These are phyloP conservation scores for Ambrosia trifida DNA, from an alignment of 129 eudicot genomes.

Conservation along the genomic window DNA sequence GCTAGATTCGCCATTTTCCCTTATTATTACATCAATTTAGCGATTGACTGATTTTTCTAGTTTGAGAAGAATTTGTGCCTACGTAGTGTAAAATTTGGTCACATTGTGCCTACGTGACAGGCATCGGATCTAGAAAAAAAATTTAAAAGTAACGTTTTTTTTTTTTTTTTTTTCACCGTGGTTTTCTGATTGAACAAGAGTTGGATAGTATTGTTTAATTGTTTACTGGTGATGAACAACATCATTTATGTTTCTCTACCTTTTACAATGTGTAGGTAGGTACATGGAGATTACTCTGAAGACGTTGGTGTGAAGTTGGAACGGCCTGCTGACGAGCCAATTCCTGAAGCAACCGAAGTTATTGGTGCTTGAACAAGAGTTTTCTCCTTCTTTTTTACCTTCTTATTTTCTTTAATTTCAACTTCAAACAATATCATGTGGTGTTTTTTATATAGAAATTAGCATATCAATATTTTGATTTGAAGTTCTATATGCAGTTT, in stretches of 20 bases:
- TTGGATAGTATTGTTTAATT: background rate
- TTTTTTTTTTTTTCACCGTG: too few relatives aligned
- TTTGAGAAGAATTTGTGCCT: too few relatives aligned
- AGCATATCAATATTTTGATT: constrained; percentile 22
- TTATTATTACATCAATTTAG: too few relatives aligned
- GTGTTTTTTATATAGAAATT: constrained; percentile 16
- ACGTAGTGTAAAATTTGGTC: too few relatives aligned
- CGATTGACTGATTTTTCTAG: too few relatives aligned
- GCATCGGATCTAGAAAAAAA: too few relatives aligned
- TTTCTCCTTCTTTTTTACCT: background rate
- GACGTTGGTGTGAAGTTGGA: constrained; percentile 65
- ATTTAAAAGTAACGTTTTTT: too few relatives aligned
- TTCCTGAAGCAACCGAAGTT: constrained; percentile 61
- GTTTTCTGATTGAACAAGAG: background rate
- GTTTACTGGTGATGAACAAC: background rate
- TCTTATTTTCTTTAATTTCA: background rate
- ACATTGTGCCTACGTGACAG: too few relatives aligned
- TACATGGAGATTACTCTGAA: constrained; percentile 69
- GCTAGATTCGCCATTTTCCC: too few relatives aligned
- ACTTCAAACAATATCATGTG: constrained; percentile 5
- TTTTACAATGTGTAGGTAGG: too few relatives aligned
- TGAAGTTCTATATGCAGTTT: constrained; percentile 23
- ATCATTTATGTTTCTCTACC: too few relatives aligned
- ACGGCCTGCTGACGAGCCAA: constrained; percentile 56
- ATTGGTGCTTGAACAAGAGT: constrained; percentile 56